A percentile compares a stretch with the other conserved stretches of the same genome.
These are phyloP conservation scores for Baorangia bicolor DNA, from an alignment of 768 basidiomycete species.

Conservation along the genomic window DNA sequence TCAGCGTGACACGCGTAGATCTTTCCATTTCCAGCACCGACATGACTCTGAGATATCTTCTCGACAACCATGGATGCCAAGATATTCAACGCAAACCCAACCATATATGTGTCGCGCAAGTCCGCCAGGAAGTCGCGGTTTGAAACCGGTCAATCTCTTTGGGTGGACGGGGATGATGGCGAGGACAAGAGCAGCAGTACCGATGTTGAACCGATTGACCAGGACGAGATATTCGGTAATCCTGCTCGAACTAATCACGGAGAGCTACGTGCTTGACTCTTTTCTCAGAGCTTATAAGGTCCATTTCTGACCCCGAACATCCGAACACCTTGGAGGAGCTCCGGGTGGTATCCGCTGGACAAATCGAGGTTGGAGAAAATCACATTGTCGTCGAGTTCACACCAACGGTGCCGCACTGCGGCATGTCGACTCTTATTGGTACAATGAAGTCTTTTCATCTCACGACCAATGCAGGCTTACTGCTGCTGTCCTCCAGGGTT, in stretches of 20 bases:
- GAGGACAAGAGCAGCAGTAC: conserved; percentile 37
- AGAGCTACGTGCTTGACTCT: background rate
- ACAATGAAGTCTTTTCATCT: background rate
- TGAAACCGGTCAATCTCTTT: conserved; percentile 51
- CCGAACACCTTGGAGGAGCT: conserved; percentile 92
- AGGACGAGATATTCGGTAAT: conserved; percentile 89
- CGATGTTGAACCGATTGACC: conserved; percentile 73
- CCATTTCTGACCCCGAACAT: conserved; percentile 95
- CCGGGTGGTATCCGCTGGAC: conserved; percentile 88
- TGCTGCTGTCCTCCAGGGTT: conserved; percentile 48
- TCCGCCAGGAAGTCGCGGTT: conserved; percentile 42
- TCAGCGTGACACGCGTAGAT: conserved; percentile 20
- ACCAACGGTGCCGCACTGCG: conserved; percentile 96
- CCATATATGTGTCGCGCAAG: conserved; percentile 60
- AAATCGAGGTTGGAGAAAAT: conserved; percentile 66
- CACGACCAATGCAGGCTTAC: background rate
- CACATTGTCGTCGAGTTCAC: conserved; percentile 88
- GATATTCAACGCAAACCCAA: conserved; percentile 90
- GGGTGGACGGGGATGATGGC: conserved; percentile 51
- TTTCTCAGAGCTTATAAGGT: conserved; percentile 77
- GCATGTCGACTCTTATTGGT: conserved; percentile 97
- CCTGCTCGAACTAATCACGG: background rate
- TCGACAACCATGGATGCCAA: conserved; percentile 47
- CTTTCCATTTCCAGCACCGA: background rate
- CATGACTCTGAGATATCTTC: background rate